Evolutionary conservation across 2,329 filamentous ascomycete species (phyloP), one percentile per base, ranked within the genome.

Genomic region (Fusarium albidum): DNA sequence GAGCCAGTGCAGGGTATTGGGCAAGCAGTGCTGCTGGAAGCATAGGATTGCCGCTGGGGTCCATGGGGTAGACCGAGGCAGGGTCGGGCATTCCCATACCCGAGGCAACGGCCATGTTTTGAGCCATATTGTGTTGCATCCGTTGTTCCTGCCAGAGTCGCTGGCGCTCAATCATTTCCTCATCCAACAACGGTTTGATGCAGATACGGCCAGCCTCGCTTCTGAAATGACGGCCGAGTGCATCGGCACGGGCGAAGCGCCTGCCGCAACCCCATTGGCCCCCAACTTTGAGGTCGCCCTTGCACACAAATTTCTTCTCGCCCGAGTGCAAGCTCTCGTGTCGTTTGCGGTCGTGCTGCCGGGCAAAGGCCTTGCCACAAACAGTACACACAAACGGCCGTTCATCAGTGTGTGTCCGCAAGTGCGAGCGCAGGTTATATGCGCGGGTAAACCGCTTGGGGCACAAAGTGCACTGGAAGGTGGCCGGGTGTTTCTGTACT

Each of bases 291-390:
- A 99, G 85, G 52, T 93, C 90, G 46, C 95, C 95, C 64, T 92
- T 92, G 76, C 95, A 99, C 8, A 98, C 91, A 71, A 98, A 99
- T 70, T 96, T 98, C 84, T 98, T 99, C 77, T 99, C 95, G 34
- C 95, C 95, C 0, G 91, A 96, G 69, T 99, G 95, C 34, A 99
- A 79, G 32, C 94, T 93, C 76, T 99, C 95, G 73, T 99, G 95
- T 32, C 95, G 89, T 75, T 99, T 99, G 38, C 95, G 89, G 71
- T 99, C 95, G 70, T 99, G 95, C 70, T 99, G 95, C 21, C 95
- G 89, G 6, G 95, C 95, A 75, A 99, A 99, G 0, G 95, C 95
- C 74, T 99, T 99, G 45, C 92, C 91, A 65, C 95, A 99, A 9
- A 98, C 92, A 0, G 91, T 97, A 70, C 95, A 99, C 3, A 98